These are phyloP conservation scores for Davidsoniella eucalypti DNA, from an alignment of 2,329 filamentous ascomycete species.

Conservation along the genomic window DNA sequence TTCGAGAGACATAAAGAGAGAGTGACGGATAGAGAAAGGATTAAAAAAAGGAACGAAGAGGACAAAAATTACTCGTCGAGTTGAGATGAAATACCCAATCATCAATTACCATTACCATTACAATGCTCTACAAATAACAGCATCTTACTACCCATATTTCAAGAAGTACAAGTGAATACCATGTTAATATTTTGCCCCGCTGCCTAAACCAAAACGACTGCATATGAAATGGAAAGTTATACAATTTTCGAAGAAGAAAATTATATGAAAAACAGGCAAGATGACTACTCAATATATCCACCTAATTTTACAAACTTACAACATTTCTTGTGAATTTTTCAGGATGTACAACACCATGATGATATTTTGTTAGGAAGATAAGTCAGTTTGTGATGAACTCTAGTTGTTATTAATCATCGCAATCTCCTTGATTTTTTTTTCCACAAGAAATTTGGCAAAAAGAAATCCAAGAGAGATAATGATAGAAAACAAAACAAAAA, in stretches of 20 bases:
- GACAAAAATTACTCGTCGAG: neutral
- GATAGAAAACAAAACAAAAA: neutral
- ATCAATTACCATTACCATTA: too few relatives aligned
- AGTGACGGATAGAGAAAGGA: conserved; percentile 3
- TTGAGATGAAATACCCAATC: too few relatives aligned
- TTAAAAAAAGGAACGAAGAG: neutral
- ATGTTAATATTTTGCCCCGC: too few relatives aligned
- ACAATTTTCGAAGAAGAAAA: neutral
- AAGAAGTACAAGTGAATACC: neutral
- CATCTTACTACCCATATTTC: neutral
- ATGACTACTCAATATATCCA: too few relatives aligned
- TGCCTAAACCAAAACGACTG: neutral
- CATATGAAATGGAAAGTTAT: neutral
- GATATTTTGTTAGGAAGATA: too few relatives aligned
- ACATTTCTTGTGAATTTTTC: too few relatives aligned
- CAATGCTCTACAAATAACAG: too few relatives aligned
- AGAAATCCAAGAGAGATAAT: neutral
- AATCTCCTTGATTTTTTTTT: too few relatives aligned
- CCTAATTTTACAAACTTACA: too few relatives aligned
- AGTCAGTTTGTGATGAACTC: too few relatives aligned
- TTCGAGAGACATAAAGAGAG: conserved; percentile 1
- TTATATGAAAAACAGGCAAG: neutral
- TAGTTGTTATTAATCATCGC: too few relatives aligned
- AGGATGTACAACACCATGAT: too few relatives aligned
- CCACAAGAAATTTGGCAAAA: neutral